Evolutionary conservation across 495 filamentous ascomycete species (phyloP).

Genomic region (Zalerion maritima): DNA sequence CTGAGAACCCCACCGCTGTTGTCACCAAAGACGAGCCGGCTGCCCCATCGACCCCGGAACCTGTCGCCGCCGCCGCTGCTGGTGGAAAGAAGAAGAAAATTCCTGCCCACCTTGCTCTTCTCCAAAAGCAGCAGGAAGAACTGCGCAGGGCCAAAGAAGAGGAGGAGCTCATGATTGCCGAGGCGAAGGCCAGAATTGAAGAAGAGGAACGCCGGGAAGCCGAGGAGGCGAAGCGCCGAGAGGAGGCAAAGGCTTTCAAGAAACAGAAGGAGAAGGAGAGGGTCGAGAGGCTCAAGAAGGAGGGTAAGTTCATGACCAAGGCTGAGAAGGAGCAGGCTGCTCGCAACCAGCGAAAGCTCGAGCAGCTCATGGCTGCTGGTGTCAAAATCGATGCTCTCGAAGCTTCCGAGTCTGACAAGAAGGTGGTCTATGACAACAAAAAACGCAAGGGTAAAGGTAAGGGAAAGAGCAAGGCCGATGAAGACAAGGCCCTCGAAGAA

Average conservation of each 20-base stretch:
- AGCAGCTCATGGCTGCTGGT: slow-evolving; percentile 88
- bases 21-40: slow-evolving; percentile 13
- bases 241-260: slow-evolving; percentile 60
- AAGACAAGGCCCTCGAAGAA: slow-evolving; percentile 52
- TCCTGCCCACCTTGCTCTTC: slow-evolving; percentile 59
- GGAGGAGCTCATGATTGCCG: slow-evolving; percentile 47
- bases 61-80: slow-evolving; percentile 35
- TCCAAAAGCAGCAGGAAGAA: slow-evolving; percentile 89
- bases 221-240: slow-evolving; percentile 61
- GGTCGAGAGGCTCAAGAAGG: slow-evolving; percentile 87
- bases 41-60: slow-evolving; percentile 22
- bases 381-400: slow-evolving; percentile 66
- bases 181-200: slow-evolving; percentile 58
- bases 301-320: slow-evolving; percentile 90
- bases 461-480: slow-evolving; percentile 58
- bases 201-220: slow-evolving; percentile 51
- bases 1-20: slow-evolving; percentile 31
- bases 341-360: slow-evolving; percentile 67
- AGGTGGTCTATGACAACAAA: slow-evolving; percentile 61
- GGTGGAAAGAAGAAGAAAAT: slow-evolving; percentile 86
- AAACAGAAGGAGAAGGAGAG: slow-evolving; percentile 94
- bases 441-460: slow-evolving; percentile 61
- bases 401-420: slow-evolving; percentile 42
- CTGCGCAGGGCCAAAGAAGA: slow-evolving; percentile 63
- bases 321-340: slow-evolving; percentile 80